A percentile compares a stretch with the other conserved stretches of the same genome.
phyloP scores from a whole-genome alignment of 1,139 yeast species.

The Candida neerlandica region DNA sequence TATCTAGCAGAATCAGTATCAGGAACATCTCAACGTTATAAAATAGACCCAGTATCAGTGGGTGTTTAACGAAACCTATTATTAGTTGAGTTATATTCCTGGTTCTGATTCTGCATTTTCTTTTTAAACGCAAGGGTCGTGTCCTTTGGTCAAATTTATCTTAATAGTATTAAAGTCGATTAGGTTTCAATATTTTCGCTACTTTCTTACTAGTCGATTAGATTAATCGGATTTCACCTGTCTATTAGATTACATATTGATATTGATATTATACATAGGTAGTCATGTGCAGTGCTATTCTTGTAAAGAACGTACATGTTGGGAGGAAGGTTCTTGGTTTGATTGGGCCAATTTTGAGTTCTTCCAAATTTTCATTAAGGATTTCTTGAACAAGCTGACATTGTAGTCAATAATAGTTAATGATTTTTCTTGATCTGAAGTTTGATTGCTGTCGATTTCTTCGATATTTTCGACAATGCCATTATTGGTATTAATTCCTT shows the following conservation, averaged over 20 bases:
- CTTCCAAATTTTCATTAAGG: conserved; percentile 79
- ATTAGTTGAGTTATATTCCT: no score
- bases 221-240: background rate
- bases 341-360: conserved; percentile 23
- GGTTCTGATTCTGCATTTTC: no score
- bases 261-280: background rate
- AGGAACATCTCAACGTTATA: no score
- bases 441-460: conserved; percentile 43
- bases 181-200: background rate
- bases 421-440: conserved; percentile 54
- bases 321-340: background rate
- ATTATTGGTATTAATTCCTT: background rate
- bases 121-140: no score
- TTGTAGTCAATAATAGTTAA: conserved; percentile 87
- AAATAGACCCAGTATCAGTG: no score
- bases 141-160: no score
- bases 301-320: background rate
- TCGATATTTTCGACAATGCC: conserved; percentile 1
- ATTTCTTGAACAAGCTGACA: conserved; percentile 76
- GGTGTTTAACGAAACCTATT: no score
- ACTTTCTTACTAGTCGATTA: no score
- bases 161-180: conserved; percentile 7
- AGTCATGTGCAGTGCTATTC: background rate
- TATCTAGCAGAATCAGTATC: no score
- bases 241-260: background rate